Conservation (phyloP, 305 asterid species). For the Ajuga reptans region DNA sequence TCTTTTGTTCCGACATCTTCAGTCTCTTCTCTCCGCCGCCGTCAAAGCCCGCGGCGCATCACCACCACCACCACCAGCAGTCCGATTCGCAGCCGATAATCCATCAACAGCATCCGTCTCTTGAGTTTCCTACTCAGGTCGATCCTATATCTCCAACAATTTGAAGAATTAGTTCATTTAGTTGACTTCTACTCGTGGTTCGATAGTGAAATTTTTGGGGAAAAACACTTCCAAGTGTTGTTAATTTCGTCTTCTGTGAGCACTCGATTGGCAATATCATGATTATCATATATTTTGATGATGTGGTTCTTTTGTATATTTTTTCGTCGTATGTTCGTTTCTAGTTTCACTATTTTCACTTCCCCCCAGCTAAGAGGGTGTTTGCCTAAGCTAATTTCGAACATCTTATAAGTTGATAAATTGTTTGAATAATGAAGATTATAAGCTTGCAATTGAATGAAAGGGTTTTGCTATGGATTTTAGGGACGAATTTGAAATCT, state of each 20-base stretch:
- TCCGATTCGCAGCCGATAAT: constrained; percentile 35
- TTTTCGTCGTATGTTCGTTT: too few relatives aligned
- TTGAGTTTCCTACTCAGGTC: constrained; percentile 59
- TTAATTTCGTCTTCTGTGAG: neutral
- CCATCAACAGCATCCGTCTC: constrained; percentile 39
- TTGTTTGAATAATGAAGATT: too few relatives aligned
- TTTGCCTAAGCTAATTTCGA: too few relatives aligned
- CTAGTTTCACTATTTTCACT: too few relatives aligned
- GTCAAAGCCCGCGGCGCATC: constrained; percentile 43
- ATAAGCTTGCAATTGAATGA: too few relatives aligned
- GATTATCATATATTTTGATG: neutral
- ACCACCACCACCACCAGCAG: constrained; percentile 40
- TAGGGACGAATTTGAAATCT: too few relatives aligned
- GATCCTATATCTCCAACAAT: constrained; percentile 7
- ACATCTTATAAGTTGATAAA: too few relatives aligned
- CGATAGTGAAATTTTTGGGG: neutral
- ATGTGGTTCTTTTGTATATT: neutral
- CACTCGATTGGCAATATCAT: neutral
- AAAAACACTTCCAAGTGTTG: neutral
- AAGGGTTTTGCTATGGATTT: too few relatives aligned
- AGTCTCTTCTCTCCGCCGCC: constrained; percentile 71
- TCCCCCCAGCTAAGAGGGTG: too few relatives aligned
- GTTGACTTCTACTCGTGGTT: neutral
- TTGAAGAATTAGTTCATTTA: neutral
- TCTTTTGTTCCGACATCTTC: constrained; percentile 69